phyloP scores from a whole-genome alignment of 2,329 filamentous ascomycete genomes.

The Seiridium cupressi region DNA sequence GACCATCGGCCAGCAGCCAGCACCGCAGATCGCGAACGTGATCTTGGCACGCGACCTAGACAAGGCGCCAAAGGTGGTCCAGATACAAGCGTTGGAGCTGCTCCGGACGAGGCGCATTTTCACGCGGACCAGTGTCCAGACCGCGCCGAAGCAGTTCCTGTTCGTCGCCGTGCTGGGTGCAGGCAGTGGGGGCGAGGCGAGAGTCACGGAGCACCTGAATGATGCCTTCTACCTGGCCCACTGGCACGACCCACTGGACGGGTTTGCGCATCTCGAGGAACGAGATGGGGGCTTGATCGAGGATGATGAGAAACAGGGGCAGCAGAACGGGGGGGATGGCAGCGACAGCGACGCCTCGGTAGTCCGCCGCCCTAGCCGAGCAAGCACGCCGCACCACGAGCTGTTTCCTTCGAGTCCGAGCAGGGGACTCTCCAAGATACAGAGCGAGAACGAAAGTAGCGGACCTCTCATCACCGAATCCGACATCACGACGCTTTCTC shows the following conservation, averaged over 20 bases:
- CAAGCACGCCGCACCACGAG: neutral
- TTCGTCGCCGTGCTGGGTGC: constrained; percentile 70
- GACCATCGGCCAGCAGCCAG: neutral
- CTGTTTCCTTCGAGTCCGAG: neutral
- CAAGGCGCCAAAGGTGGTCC: constrained; percentile 68
- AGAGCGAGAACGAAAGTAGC: neutral
- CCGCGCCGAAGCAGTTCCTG: constrained; percentile 74
- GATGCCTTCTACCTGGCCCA: constrained; percentile 89
- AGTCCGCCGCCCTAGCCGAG: constrained; percentile 26
- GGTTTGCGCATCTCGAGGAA: constrained; percentile 74
- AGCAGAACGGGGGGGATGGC: constrained; percentile 9
- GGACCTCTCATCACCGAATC: constrained; percentile 27
- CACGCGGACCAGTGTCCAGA: constrained; percentile 70
- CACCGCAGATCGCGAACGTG: constrained; percentile 68
- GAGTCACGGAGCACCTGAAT: constrained; percentile 62
- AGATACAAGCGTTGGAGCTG: constrained; percentile 78
- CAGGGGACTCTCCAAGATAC: neutral
- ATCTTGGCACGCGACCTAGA: constrained; percentile 81
- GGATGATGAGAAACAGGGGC: constrained; percentile 20
- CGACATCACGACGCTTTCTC: constrained; percentile 59
- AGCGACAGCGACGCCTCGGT: constrained; percentile 38
- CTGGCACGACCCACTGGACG: constrained; percentile 71
- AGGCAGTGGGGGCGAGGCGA: constrained; percentile 41
- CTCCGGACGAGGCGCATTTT: constrained; percentile 77
- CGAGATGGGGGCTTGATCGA: constrained; percentile 30